These are phyloP conservation scores for Pichia terricola DNA, from an alignment of 1,139 yeast genomes.

Conservation along the genomic window DNA sequence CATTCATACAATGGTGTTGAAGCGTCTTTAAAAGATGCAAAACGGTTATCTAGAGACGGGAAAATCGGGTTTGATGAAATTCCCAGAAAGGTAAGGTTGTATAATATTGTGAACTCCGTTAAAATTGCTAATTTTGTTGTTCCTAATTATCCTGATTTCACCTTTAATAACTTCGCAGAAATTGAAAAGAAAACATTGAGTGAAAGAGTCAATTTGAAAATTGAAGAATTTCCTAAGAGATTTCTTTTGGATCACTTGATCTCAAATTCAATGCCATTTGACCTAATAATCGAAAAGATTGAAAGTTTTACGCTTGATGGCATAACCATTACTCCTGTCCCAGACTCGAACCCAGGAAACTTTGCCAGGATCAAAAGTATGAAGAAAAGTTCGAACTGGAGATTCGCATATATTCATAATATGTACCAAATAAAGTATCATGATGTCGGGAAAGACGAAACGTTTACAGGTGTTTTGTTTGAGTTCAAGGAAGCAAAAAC, in stretches of 20 bases:
- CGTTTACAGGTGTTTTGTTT: constrained; percentile 3
- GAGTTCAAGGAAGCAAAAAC: constrained; percentile 8
- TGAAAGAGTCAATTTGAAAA: constrained; percentile 1
- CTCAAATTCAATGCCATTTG: background rate
- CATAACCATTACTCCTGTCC: constrained; percentile 1
- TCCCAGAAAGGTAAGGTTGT: constrained; percentile 1
- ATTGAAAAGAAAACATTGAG: background rate
- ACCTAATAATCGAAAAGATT: constrained; percentile 1
- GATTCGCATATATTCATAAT: constrained; percentile 3
- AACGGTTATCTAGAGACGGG: background rate
- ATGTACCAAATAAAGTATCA: constrained; percentile 1
- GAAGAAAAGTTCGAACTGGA: constrained; percentile 6
- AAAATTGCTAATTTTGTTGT: constrained; percentile 3
- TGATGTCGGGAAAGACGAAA: constrained; percentile 3
- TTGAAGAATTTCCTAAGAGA: constrained; percentile 5
- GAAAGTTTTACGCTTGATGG: constrained; percentile 1
- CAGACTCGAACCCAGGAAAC: constrained; percentile 1
- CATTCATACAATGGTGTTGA: background rate
- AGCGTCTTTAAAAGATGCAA: background rate
- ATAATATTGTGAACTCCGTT: constrained; percentile 6
- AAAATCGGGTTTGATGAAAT: background rate
- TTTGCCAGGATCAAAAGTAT: constrained; percentile 5
- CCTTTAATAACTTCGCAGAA: too few relatives aligned
- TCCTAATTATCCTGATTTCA: constrained; percentile 2
- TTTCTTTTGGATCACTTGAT: constrained; percentile 1